A percentile compares a stretch with the other conserved stretches of the same genome.
phyloP scores from a whole-genome alignment of 2,329 filamentous ascomycete genomes.

The Fusarium ramigenum region DNA sequence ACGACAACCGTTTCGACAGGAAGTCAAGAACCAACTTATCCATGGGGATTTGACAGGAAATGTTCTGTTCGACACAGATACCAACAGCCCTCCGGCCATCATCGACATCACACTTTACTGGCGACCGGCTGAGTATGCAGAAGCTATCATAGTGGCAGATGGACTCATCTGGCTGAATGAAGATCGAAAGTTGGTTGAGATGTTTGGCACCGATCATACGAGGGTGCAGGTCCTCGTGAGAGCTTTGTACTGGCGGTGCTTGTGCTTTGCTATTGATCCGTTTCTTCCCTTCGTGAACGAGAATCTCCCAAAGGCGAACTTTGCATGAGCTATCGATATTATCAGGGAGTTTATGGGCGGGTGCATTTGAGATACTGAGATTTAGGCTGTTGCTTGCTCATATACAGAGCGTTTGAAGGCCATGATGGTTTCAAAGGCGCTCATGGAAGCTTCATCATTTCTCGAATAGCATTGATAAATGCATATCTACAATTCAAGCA shows the following conservation, averaged over 20 bases:
- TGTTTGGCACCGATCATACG: neutral
- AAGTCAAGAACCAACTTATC: neutral
- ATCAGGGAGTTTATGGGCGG: neutral
- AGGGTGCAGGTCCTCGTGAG: neutral
- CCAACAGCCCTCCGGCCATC: neutral
- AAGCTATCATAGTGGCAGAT: conserved; percentile 13
- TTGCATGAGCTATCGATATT: neutral
- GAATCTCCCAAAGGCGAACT: neutral
- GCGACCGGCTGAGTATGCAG: conserved; percentile 6
- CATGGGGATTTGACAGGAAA: conserved; percentile 18
- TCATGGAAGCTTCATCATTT: no score
- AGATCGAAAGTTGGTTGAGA: neutral
- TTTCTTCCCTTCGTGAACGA: conserved; percentile 5
- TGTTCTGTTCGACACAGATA: neutral
- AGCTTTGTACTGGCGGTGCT: conserved; percentile 17
- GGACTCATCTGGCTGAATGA: neutral
- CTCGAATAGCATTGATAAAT: fast-evolving
- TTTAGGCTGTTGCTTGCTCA: no score
- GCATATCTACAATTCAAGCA: no score
- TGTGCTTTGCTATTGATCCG: conserved; percentile 15
- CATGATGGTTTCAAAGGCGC: fast-evolving
- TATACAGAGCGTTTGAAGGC: no score
- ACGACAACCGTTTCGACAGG: neutral
- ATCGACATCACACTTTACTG: conserved; percentile 17
- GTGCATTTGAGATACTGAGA: neutral